phyloP scores from a whole-genome alignment of 352 stramenopile genomes.

The Pythium diclinum region DNA sequence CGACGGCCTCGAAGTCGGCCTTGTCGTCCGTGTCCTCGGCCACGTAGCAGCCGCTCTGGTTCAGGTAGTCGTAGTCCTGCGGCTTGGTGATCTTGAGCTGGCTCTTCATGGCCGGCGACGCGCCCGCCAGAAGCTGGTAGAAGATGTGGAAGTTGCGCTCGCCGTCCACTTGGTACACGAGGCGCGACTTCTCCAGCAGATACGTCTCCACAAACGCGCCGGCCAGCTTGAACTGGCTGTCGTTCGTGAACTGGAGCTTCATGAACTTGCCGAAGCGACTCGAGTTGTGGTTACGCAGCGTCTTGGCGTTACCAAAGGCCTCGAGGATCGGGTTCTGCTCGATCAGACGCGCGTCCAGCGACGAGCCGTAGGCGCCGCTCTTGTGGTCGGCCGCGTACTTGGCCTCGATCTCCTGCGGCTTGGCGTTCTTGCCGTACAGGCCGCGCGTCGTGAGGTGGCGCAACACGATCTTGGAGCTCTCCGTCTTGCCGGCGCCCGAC shows the following conservation, averaged over 20 bases:
- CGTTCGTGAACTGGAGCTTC: constrained; percentile 92
- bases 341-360: constrained; percentile 80
- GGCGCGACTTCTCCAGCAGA: constrained; percentile 83
- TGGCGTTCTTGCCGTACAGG: constrained; percentile 84
- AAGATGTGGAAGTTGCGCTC: constrained; percentile 97
- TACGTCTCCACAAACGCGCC: constrained; percentile 89
- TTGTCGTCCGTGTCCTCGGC: constrained; percentile 91
- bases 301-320: constrained; percentile 95
- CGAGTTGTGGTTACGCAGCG: constrained; percentile 94
- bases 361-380: constrained; percentile 37
- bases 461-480: constrained; percentile 90
- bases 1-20: constrained; percentile 72
- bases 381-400: constrained; percentile 45
- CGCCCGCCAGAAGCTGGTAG: constrained; percentile 88
- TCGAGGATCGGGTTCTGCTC: constrained; percentile 94
- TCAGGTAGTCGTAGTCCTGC: constrained; percentile 92
- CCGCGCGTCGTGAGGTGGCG: constrained; percentile 84
- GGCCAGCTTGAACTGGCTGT: constrained; percentile 80
- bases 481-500: constrained; percentile 87
- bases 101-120: constrained; percentile 42
- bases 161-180: constrained; percentile 86
- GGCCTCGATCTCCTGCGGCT: constrained; percentile 66
- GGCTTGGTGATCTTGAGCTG: constrained; percentile 72
- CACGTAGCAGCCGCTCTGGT: constrained; percentile 92
- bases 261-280: constrained; percentile 95